Evolutionary conservation across 2,329 filamentous ascomycete species (phyloP).

Genomic region (Colletotrichum sidae): DNA sequence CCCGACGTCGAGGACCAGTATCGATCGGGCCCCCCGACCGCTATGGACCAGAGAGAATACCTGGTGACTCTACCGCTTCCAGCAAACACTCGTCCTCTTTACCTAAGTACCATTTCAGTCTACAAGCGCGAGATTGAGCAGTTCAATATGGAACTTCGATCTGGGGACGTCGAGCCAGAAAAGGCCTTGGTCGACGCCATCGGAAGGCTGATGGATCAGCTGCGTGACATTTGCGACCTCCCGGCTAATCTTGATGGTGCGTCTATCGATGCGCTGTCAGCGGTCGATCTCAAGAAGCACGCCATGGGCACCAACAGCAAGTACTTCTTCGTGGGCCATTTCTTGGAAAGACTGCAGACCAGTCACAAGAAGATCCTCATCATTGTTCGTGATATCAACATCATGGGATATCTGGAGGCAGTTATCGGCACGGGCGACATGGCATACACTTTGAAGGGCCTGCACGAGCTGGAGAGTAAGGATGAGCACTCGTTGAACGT

Average conservation of each 20-base stretch:
- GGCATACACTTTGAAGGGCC: conserved; percentile 48
- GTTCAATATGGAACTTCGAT: conserved; percentile 49
- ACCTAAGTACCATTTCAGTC: conserved; percentile 61
- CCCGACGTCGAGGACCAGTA: conserved; percentile 30
- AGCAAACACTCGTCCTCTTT: conserved; percentile 62
- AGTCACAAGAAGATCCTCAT: conserved; percentile 63
- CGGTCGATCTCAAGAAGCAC: conserved; percentile 61
- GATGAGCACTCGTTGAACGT: conserved; percentile 50
- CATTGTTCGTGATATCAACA: conserved; percentile 60
- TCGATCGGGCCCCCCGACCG: conserved; percentile 18
- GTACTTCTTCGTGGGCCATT: conserved; percentile 68
- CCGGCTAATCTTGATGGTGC: conserved; percentile 64
- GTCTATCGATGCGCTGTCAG: conserved; percentile 50
- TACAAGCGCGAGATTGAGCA: conserved; percentile 56
- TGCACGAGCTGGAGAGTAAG: conserved; percentile 47
- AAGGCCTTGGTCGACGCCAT: conserved; percentile 56
- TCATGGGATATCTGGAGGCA: conserved; percentile 64
- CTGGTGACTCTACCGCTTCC: conserved; percentile 69
- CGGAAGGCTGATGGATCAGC: conserved; percentile 61
- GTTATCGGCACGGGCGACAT: conserved; percentile 56
- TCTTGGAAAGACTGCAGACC: conserved; percentile 59
- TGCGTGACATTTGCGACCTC: conserved; percentile 68
- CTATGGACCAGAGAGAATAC: conserved; percentile 54
- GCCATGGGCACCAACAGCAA: conserved; percentile 69
- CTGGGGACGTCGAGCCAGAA: conserved; percentile 21